phyloP scores from a whole-genome alignment of 1,139 yeast species.

The Candida smagusa region DNA sequence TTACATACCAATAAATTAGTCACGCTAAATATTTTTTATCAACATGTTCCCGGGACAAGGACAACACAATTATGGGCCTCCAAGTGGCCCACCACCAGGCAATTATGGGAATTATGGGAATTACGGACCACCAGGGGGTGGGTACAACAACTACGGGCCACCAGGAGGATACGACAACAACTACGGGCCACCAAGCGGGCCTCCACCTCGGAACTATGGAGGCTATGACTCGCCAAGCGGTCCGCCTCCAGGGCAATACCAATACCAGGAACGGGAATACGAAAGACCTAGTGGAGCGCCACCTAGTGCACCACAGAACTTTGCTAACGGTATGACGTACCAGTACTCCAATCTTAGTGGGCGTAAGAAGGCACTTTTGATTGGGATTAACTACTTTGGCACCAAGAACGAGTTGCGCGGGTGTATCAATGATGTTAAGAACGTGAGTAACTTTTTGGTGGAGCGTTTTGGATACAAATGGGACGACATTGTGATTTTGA shows the following conservation, averaged over 20 bases:
- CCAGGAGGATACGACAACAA: constrained; percentile 7
- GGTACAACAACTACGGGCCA: constrained; percentile 5
- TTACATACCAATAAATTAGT: no score
- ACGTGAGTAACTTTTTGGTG: constrained; percentile 56
- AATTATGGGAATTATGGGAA: constrained; percentile 9
- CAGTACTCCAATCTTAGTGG: constrained; percentile 77
- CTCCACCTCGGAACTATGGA: constrained; percentile 5
- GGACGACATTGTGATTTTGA: constrained; percentile 81
- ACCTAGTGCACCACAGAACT: constrained; percentile 19
- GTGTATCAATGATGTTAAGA: constrained; percentile 79
- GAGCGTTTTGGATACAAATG: constrained; percentile 61
- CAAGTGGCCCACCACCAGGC: constrained; percentile 13
- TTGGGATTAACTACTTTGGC: constrained; percentile 88
- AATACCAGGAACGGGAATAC: background rate
- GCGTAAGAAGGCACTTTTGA: constrained; percentile 71
- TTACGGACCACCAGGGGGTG: background rate
- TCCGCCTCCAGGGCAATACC: constrained; percentile 8
- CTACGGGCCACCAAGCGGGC: background rate
- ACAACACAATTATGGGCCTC: constrained; percentile 11
- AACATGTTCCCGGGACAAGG: constrained; percentile 25
- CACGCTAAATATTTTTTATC: background rate
- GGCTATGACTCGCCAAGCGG: constrained; percentile 6
- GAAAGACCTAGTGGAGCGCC: constrained; percentile 10
- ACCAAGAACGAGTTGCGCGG: constrained; percentile 70
- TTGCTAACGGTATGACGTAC: constrained; percentile 21